These are phyloP conservation scores for Botryotinia globosa DNA, from an alignment of 2,329 filamentous ascomycete species.

Conservation along the genomic window DNA sequence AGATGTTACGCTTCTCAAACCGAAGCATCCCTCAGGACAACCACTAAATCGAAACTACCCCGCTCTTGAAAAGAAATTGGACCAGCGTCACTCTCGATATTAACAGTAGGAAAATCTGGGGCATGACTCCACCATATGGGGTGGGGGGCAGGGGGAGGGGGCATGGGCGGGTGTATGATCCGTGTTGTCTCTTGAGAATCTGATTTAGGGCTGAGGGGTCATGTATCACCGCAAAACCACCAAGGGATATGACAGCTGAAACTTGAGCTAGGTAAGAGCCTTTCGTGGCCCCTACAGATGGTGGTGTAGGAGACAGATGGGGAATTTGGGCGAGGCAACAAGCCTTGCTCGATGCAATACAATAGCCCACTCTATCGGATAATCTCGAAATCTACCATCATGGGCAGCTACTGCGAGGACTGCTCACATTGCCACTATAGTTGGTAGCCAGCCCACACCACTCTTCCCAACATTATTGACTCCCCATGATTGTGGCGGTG, in stretches of 20 bases:
- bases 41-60: neutral
- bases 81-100: neutral
- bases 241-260: neutral
- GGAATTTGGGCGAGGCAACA: constrained; percentile 11
- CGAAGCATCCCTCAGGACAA: neutral
- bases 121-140: neutral
- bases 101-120: neutral
- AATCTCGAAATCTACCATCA: neutral
- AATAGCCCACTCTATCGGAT: neutral
- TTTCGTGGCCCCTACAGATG: neutral
- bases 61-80: neutral
- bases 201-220: neutral
- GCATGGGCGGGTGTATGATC: neutral
- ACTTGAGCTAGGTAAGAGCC: neutral
- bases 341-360: constrained; percentile 16
- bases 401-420: neutral
- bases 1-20: neutral
- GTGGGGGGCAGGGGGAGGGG: neutral
- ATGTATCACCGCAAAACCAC: neutral
- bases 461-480: neutral
- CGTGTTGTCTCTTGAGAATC: neutral
- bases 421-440: constrained; percentile 14
- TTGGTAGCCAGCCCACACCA: neutral
- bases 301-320: constrained; percentile 1
- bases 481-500: neutral